A percentile compares a stretch with the other conserved stretches of the same genome.
These are phyloP conservation scores for Botrytis paeoniae DNA, from an alignment of 2,329 filamentous ascomycete genomes.

Conservation along the genomic window DNA sequence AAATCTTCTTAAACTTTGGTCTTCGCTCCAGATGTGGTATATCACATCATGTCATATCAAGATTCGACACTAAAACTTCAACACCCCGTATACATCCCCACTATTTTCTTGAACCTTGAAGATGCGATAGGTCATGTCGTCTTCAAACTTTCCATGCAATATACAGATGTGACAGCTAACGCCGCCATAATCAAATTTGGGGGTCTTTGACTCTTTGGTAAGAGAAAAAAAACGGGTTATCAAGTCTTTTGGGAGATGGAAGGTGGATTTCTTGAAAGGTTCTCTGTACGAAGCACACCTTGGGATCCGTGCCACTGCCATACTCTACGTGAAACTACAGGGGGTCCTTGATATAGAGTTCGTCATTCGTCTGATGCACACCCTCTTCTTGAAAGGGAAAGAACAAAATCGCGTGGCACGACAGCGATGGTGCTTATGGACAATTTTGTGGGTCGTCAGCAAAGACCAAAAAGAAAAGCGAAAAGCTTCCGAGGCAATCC, in stretches of 20 bases:
- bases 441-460: background rate
- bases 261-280: background rate
- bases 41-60: background rate
- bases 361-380: constrained; percentile 32
- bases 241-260: background rate
- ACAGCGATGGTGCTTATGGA: constrained; percentile 10
- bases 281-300: background rate
- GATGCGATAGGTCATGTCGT: background rate
- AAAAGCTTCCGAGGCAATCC: background rate
- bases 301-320: background rate
- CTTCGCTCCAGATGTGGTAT: background rate
- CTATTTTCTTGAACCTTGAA: background rate
- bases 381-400: background rate
- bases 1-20: background rate
- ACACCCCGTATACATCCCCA: background rate
- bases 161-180: background rate
- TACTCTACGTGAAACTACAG: constrained; percentile 28
- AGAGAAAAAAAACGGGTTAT: background rate
- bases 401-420: constrained; percentile 26
- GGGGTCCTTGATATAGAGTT: constrained; percentile 18
- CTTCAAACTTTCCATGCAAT: background rate
- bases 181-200: background rate
- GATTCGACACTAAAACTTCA: background rate
- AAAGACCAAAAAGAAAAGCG: background rate
- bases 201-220: background rate